phyloP scores from a whole-genome alignment of 2,329 filamentous ascomycete species.

The Fusarium coicis region DNA sequence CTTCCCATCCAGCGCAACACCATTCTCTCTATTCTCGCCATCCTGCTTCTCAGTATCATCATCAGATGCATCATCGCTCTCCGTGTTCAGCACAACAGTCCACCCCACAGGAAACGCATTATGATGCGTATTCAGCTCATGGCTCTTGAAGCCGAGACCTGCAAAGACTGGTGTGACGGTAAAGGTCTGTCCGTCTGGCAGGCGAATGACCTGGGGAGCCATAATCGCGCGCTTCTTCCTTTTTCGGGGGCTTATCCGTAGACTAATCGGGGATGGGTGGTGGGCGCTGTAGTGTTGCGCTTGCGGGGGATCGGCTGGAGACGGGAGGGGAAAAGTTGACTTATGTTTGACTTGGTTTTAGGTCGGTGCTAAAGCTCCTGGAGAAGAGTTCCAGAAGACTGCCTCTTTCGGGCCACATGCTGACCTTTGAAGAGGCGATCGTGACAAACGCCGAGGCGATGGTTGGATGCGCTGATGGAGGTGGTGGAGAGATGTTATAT shows the following conservation, averaged over 20 bases:
- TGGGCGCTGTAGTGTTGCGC: conserved; percentile 16
- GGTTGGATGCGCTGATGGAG: conserved; percentile 39
- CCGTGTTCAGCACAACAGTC: conserved; percentile 87
- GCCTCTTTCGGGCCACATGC: conserved; percentile 38
- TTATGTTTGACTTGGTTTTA: not conserved
- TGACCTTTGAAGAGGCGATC: conserved; percentile 42
- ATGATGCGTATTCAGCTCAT: conserved; percentile 75
- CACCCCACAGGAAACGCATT: conserved; percentile 85
- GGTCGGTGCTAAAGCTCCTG: conserved; percentile 16
- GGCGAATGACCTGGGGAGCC: conserved; percentile 65
- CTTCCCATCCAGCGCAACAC: conserved; percentile 26
- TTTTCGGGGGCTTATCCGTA: conserved; percentile 5
- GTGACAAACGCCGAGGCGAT: conserved; percentile 47
- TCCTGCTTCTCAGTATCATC: conserved; percentile 30
- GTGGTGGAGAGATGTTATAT: conserved; percentile 37
- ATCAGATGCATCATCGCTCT: conserved; percentile 42
- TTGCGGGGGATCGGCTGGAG: conserved; percentile 39
- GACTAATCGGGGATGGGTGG: conserved; percentile 12
- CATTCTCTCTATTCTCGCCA: conserved; percentile 32
- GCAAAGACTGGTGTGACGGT: conserved; percentile 88
- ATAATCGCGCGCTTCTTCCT: conserved; percentile 39
- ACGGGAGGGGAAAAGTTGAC: conserved; percentile 18
- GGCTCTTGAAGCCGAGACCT: conserved; percentile 89
- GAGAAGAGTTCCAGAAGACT: conserved; percentile 43
- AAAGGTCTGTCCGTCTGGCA: conserved; percentile 89